Conservation (phyloP, 169 alveolate genomes). For the Plasmodium relictum region DNA sequence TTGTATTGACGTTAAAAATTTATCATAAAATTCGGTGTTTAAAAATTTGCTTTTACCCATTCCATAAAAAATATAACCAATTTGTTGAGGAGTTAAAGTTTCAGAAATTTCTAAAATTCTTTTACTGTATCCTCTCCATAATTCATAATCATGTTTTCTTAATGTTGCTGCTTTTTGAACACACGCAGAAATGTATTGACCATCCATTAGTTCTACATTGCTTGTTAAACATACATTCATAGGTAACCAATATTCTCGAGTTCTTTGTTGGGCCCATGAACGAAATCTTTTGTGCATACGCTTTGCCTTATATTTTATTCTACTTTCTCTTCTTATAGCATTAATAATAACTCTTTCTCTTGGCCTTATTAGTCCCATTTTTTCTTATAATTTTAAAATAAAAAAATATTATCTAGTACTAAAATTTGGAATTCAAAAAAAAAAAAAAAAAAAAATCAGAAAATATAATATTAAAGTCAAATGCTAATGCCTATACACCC, state of each 20-base stretch:
- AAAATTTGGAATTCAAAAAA: too few relatives aligned
- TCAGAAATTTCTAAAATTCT: slow-evolving; percentile 83
- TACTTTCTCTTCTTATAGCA: slow-evolving; percentile 86
- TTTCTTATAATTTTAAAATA: neutral
- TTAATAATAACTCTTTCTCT: slow-evolving; percentile 86
- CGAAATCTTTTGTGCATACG: slow-evolving; percentile 90
- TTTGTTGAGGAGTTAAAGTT: slow-evolving; percentile 87
- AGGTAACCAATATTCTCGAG: slow-evolving; percentile 90
- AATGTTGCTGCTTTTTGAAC: slow-evolving; percentile 90
- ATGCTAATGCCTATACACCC: too few relatives aligned
- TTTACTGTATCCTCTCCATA: slow-evolving; percentile 80
- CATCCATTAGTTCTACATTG: slow-evolving; percentile 86
- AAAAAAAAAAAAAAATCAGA: too few relatives aligned
- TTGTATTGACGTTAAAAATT: slow-evolving; percentile 77
- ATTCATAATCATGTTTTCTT: slow-evolving; percentile 86
- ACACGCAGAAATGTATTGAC: slow-evolving; percentile 84
- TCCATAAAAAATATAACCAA: slow-evolving; percentile 89
- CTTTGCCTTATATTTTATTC: slow-evolving; percentile 83
- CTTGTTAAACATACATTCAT: slow-evolving; percentile 86
- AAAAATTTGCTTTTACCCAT: slow-evolving; percentile 87
- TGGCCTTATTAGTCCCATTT: slow-evolving; percentile 86
- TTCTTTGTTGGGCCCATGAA: slow-evolving; percentile 91
- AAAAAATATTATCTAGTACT: too few relatives aligned
- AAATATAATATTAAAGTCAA: too few relatives aligned
- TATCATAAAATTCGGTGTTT: slow-evolving; percentile 79